Evolutionary conservation across 192 early-diverging fungal species (phyloP).

Genomic region (Coemansia sp.): DNA sequence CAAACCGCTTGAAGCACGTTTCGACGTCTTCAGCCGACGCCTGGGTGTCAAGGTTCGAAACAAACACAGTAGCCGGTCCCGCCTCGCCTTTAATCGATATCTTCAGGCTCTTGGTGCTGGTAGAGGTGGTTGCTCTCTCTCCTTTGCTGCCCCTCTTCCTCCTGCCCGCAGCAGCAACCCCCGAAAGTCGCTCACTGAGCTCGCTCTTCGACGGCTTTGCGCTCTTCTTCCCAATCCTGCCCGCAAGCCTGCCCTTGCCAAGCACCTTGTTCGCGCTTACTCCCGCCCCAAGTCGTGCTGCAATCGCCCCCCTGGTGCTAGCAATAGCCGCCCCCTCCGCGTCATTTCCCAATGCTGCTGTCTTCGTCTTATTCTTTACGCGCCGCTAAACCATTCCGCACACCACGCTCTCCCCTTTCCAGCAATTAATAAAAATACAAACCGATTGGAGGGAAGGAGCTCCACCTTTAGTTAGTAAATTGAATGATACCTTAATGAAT

Average conservation of each 20-base stretch:
- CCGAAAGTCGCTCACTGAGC: constrained; percentile 22
- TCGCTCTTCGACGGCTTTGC: constrained; percentile 16
- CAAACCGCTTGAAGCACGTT: constrained; percentile 58
- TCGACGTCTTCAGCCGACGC: constrained; percentile 54
- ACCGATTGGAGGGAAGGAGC: neutral
- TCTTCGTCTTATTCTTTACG: constrained; percentile 27
- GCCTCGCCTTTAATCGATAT: constrained; percentile 50
- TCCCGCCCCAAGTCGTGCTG: neutral
- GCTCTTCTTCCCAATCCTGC: constrained; percentile 5
- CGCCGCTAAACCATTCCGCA: constrained; percentile 28
- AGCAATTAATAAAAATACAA: neutral
- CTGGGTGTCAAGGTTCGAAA: constrained; percentile 52
- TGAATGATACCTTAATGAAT: neutral
- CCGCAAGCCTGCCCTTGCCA: constrained; percentile 8
- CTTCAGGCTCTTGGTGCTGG: constrained; percentile 10
- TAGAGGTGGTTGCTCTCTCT: constrained; percentile 6
- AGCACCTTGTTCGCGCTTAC: neutral
- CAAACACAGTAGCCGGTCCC: constrained; percentile 44
- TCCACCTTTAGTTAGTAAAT: neutral
- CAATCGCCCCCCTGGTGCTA: neutral
- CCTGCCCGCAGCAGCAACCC: constrained; percentile 16
- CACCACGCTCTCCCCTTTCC: neutral
- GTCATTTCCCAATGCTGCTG: constrained; percentile 6
- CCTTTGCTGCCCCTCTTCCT: constrained; percentile 8
- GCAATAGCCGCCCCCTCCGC: constrained; percentile 3